Percentiles rank a stretch among this genome's conserved stretches.
Evolutionary conservation across 2,329 filamentous ascomycete genomes (phyloP).

Genomic region (Raffaelea arxii): DNA sequence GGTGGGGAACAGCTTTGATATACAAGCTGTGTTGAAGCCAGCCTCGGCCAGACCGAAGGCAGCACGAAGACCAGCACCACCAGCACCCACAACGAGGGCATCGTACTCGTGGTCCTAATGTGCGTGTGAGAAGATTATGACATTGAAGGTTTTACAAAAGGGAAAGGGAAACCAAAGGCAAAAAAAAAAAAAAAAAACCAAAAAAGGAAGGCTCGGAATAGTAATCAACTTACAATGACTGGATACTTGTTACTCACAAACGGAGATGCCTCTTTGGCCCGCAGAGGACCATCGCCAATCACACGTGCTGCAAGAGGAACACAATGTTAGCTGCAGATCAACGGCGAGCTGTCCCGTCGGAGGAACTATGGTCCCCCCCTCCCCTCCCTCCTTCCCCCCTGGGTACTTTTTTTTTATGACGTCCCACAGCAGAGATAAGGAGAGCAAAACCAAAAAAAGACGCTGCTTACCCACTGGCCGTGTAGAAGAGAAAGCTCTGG

Average conservation of each 20-base stretch:
- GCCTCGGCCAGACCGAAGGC: constrained; percentile 81
- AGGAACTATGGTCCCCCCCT: too few relatives aligned
- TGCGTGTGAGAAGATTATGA: not conserved
- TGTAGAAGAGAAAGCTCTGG: constrained; percentile 79
- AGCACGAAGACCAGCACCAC: constrained; percentile 71
- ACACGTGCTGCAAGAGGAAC: constrained; percentile 54
- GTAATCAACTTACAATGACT: constrained; percentile 60
- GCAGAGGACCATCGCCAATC: constrained; percentile 73
- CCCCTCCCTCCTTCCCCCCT: too few relatives aligned
- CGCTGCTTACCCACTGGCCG: constrained; percentile 59
- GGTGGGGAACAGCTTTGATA: constrained; percentile 79
- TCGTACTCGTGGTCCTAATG: constrained; percentile 91
- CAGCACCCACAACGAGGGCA: constrained; percentile 85
- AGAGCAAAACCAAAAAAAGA: constrained; percentile 4
- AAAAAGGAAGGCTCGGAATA: not conserved
- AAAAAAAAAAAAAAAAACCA: too few relatives aligned
- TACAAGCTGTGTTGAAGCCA: constrained; percentile 83
- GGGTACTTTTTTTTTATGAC: too few relatives aligned
- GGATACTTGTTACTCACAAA: constrained; percentile 86
- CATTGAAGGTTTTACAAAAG: too few relatives aligned
- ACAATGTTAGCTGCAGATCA: too few relatives aligned
- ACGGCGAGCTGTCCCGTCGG: too few relatives aligned
- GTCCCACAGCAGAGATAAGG: too few relatives aligned
- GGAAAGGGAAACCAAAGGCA: too few relatives aligned
- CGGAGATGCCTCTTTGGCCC: constrained; percentile 86